Conservation (phyloP, 164 flowering plant genomes). For the Paratinospora sagittata region DNA sequence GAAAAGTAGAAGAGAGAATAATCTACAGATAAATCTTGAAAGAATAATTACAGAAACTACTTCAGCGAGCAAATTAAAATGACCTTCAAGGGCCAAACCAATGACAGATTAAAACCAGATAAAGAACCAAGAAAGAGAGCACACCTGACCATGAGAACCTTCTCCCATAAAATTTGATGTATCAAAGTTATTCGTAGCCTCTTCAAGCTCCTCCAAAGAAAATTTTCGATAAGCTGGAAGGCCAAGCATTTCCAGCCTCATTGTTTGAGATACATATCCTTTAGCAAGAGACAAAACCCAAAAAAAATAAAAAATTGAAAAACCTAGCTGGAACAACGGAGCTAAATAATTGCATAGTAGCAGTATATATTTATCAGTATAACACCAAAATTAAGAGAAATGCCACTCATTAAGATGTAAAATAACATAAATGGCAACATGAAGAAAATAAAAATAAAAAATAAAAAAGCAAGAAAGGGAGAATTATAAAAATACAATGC, state of each 20-base stretch:
- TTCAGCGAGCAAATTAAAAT: background rate
- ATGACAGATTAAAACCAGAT: background rate
- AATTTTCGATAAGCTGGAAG: conserved; percentile 71
- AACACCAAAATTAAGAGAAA: too few relatives aligned
- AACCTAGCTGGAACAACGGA: background rate
- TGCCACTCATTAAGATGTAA: too few relatives aligned
- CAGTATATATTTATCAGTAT: too few relatives aligned
- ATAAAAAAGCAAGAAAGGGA: too few relatives aligned
- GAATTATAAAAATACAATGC: too few relatives aligned
- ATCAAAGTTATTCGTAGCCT: conserved; percentile 69
- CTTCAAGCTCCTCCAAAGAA: conserved; percentile 76
- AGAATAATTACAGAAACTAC: background rate
- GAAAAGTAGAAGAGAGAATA: background rate
- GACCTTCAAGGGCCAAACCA: background rate
- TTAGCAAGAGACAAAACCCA: conserved; percentile 2
- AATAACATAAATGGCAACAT: too few relatives aligned
- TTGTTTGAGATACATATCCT: conserved; percentile 76
- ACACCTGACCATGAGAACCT: conserved; percentile 79
- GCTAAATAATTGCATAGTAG: too few relatives aligned
- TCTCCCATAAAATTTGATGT: conserved; percentile 69
- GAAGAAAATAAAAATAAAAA: too few relatives aligned
- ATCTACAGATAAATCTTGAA: background rate
- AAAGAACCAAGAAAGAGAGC: background rate
- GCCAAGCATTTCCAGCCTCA: conserved; percentile 66
- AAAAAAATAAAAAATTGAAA: background rate